Conservation (phyloP, 140 eudicot species). For the Stevia rebaudiana region DNA sequence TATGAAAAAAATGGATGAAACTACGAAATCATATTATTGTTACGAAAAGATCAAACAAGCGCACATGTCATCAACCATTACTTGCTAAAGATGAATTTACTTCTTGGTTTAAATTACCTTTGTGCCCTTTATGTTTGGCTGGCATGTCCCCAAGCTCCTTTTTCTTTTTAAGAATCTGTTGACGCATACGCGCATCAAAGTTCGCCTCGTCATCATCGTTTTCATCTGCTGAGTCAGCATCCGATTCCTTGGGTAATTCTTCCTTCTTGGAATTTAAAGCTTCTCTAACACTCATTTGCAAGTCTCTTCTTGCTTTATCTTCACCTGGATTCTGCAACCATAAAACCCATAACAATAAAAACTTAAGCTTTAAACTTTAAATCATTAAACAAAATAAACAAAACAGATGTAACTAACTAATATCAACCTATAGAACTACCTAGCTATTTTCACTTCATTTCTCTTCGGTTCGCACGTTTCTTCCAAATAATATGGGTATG, state of each 20-base stretch:
- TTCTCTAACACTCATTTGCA: constrained; percentile 70
- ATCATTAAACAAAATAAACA: neutral
- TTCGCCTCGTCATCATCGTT: constrained; percentile 67
- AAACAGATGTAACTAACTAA: neutral
- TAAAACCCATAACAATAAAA: constrained; percentile 1
- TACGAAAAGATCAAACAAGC: constrained; percentile 5
- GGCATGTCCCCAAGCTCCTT: constrained; percentile 68
- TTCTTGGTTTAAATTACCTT: constrained; percentile 38
- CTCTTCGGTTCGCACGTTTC: neutral
- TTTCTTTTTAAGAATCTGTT: constrained; percentile 60
- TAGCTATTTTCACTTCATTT: too few species aligned
- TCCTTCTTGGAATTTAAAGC: constrained; percentile 64
- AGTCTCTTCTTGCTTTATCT: constrained; percentile 51
- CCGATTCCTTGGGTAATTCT: constrained; percentile 40
- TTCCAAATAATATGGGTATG: neutral
- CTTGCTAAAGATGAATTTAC: neutral
- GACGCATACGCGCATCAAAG: constrained; percentile 92
- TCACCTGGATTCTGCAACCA: constrained; percentile 49
- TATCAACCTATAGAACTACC: constrained; percentile 6
- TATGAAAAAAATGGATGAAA: neutral
- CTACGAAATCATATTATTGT: constrained; percentile 1
- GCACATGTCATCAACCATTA: neutral
- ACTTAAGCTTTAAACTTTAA: neutral
- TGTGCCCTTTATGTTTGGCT: constrained; percentile 38
- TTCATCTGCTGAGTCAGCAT: constrained; percentile 39